phyloP scores from a whole-genome alignment of 75 land plant genomes.

The Cryptomeria japonica region DNA sequence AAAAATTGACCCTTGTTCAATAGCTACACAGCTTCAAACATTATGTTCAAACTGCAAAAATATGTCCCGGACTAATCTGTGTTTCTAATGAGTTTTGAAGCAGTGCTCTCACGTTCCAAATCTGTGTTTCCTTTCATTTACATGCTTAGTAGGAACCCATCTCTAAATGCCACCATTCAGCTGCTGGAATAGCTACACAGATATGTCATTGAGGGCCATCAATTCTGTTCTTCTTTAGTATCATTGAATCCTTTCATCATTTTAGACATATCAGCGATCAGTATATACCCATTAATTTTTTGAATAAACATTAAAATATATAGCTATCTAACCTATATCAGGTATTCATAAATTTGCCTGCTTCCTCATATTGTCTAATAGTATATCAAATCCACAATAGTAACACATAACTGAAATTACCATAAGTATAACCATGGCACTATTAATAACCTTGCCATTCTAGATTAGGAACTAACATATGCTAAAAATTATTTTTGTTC shows the following conservation, averaged over 20 bases:
- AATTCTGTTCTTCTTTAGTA: not conserved
- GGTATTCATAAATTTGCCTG: not conserved
- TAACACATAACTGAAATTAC: not conserved
- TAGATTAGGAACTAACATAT: not conserved
- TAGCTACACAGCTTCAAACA: no score
- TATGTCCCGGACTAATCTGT: not conserved
- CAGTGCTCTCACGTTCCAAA: not conserved
- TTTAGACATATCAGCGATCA: no score
- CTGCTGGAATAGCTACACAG: not conserved
- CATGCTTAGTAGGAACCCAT: not conserved
- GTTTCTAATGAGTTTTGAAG: no score
- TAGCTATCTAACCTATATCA: not conserved
- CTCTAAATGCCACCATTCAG: not conserved
- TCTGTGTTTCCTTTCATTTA: not conserved
- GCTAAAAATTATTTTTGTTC: not conserved
- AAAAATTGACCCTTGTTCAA: not conserved
- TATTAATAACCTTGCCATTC: not conserved
- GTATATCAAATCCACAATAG: not conserved
- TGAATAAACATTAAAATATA: no score
- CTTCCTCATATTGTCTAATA: not conserved
- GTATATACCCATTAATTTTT: no score
- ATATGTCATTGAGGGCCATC: not conserved
- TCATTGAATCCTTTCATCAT: not conserved
- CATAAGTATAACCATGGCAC: not conserved
- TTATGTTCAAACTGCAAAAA: not conserved